phyloP scores from a whole-genome alignment of 257 asterid species.

The Solanum pennellii region DNA sequence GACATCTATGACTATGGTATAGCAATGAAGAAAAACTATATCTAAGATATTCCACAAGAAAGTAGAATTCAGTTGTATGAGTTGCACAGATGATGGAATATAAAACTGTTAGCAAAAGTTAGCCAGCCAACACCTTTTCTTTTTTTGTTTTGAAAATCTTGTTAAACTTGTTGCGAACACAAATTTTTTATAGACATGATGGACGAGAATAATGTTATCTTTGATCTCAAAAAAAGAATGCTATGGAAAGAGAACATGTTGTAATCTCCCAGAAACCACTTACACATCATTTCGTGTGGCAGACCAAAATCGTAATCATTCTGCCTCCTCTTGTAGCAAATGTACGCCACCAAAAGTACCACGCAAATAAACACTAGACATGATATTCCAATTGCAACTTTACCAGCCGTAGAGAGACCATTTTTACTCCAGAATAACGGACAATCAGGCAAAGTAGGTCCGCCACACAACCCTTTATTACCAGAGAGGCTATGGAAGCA shows the following conservation, averaged over 20 bases:
- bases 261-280: conserved; percentile 16
- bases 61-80: background rate
- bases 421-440: conserved; percentile 72
- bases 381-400: conserved; percentile 54
- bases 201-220: background rate
- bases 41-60: background rate
- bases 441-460: conserved; percentile 73
- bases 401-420: conserved; percentile 73
- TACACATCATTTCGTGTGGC: conserved; percentile 69
- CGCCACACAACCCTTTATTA: conserved; percentile 85
- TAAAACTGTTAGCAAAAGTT: background rate
- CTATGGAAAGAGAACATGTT: background rate
- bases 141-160: background rate
- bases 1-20: background rate
- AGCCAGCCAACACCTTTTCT: background rate
- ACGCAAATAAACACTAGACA: conserved; percentile 33
- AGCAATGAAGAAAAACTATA: background rate
- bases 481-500: conserved; percentile 55
- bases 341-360: conserved; percentile 29
- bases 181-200: background rate
- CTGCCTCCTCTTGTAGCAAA: conserved; percentile 43
- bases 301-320: conserved; percentile 78
- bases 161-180: background rate
- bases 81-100: background rate
- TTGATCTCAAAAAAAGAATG: background rate